Conservation (phyloP, 2,329 filamentous ascomycete species). For the Colletotrichum eremochloae region DNA sequence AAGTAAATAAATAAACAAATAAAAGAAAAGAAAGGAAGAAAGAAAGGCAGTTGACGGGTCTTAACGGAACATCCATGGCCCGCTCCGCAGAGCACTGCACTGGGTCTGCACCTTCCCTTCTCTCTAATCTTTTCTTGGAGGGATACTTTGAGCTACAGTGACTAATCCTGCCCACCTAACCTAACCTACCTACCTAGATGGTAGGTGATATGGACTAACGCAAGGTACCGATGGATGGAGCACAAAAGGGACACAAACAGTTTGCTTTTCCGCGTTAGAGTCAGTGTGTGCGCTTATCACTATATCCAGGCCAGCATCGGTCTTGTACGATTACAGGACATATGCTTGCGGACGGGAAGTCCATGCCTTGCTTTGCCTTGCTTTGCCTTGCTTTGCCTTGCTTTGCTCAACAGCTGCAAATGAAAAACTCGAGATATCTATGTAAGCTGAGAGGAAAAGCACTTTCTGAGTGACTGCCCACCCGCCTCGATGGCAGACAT, state of each 20-base stretch:
- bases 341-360: neutral
- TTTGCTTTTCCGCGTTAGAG: neutral
- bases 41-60: neutral
- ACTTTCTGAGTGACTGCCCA: neutral
- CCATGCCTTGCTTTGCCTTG: neutral
- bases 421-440: neutral
- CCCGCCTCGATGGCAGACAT: neutral
- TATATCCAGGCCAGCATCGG: neutral
- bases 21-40: too few species aligned
- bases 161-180: too few species aligned
- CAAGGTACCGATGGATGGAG: neutral
- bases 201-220: neutral
- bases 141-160: neutral
- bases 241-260: neutral
- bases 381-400: neutral
- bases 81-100: neutral
- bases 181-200: neutral
- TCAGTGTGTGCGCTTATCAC: neutral
- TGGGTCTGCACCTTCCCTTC: neutral
- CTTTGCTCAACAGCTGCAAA: neutral
- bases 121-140: neutral
- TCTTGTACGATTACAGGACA: neutral
- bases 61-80: constrained; percentile 34
- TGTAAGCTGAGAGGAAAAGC: neutral
- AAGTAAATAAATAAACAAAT: too few species aligned